These are phyloP conservation scores for Cladosporium sp. DNA, from an alignment of 2,329 filamentous ascomycete genomes.

Conservation along the genomic window DNA sequence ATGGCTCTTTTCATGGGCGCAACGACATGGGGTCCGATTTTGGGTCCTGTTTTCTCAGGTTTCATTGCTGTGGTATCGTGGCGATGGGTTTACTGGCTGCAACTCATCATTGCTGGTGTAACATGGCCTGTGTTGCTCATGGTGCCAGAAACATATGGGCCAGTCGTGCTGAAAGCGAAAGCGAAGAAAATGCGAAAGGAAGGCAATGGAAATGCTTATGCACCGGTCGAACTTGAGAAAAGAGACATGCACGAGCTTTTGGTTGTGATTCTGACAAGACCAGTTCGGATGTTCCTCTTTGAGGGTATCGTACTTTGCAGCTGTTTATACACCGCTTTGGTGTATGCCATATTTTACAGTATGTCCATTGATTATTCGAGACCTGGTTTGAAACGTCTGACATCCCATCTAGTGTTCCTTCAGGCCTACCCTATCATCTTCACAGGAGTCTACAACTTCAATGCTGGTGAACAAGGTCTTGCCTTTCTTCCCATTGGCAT, in stretches of 20 bases:
- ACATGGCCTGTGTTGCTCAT: conserved; percentile 59
- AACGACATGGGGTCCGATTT: conserved; percentile 63
- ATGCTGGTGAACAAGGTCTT: conserved; percentile 61
- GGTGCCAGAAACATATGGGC: conserved; percentile 52
- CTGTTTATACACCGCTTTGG: conserved; percentile 63
- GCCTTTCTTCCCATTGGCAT: conserved; percentile 65
- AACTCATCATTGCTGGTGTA: conserved; percentile 61
- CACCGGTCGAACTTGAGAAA: conserved; percentile 61
- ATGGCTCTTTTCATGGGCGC: conserved; percentile 63
- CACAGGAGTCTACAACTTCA: conserved; percentile 57
- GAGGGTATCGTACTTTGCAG: conserved; percentile 71
- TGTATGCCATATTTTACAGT: conserved; percentile 62
- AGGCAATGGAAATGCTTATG: conserved; percentile 50
- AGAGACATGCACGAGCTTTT: conserved; percentile 56
- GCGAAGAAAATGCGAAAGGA: conserved; percentile 57
- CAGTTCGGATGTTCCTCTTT: conserved; percentile 67
- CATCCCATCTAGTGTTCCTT: conserved; percentile 54
- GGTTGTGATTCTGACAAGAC: conserved; percentile 67
- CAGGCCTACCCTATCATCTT: conserved; percentile 70
- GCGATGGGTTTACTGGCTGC: conserved; percentile 70
- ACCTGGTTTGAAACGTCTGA: neutral
- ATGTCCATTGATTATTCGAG: conserved; percentile 1
- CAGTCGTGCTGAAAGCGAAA: conserved; percentile 38
- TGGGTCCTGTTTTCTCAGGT: conserved; percentile 62
- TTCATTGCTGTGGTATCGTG: conserved; percentile 60